Evolutionary conservation across 257 asterid species (phyloP).

Genomic region (Penstemon eatonii): DNA sequence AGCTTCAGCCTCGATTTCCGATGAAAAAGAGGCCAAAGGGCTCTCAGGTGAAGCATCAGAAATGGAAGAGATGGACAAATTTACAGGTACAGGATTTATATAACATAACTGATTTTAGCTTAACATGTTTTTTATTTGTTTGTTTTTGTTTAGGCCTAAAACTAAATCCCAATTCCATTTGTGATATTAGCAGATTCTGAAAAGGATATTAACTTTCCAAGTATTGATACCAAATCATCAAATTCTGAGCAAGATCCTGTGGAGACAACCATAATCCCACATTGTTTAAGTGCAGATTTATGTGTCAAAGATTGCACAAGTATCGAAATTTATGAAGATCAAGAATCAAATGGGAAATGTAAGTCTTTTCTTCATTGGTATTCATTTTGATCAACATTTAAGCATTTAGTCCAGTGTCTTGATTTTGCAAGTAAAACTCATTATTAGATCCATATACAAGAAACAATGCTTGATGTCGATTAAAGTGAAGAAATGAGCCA

Average conservation of each 20-base stretch:
- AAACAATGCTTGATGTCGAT: too few species aligned
- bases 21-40: background rate
- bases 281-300: background rate
- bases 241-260: background rate
- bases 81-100: conserved; percentile 24
- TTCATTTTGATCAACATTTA: too few species aligned
- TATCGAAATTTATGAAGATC: background rate
- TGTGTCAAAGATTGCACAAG: background rate
- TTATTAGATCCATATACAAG: too few species aligned
- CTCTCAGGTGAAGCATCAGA: conserved; percentile 7
- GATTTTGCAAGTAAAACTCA: too few species aligned
- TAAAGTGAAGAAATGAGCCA: too few species aligned
- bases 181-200: background rate
- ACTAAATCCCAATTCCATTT: too few species aligned
- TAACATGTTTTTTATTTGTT: too few species aligned
- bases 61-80: background rate
- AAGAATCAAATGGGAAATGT: conserved; percentile 29
- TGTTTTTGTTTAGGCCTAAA: too few species aligned
- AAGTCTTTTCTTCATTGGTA: background rate
- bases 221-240: background rate
- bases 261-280: background rate
- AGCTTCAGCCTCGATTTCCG: background rate
- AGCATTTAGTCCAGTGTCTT: background rate
- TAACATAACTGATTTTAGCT: too few species aligned
- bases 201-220: background rate